Base-by-base conservation (phyloP, 176 grass and related monocot species). In the Tillandsia leiboldiana region DNA sequence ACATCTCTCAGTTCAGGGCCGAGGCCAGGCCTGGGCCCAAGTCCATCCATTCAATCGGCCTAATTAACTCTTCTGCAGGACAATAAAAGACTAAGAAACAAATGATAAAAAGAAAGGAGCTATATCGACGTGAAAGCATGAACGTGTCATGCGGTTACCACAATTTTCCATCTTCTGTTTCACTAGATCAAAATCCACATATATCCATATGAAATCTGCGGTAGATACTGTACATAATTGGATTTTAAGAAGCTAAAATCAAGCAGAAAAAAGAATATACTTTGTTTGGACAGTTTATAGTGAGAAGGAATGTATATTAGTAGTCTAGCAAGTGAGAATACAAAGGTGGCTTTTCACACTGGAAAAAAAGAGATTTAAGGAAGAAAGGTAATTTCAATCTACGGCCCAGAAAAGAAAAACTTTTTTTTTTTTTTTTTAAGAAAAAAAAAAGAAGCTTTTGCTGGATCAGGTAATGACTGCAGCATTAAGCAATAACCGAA, bases 401-500 rank as follows among this genome's bases (percentile, higher is more conserved):
- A 15, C 5, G 33, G 14, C 3, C 29, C 13, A 67, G 28, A 48
- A 67, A 67, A 42, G 33, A 42, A 7, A 42, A 42, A 42, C 33
- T 42, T 42, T n/a, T n/a, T n/a, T n/a, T n/a, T n/a, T n/a, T n/a
- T n/a, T n/a, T n/a, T n/a, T n/a, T 20, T 20, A 20, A 20, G 20
- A 20, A 24, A 7, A 42, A 48, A 67, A 66, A 13, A 8, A 65
- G 27, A 14, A 67, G 65, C 65, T 48, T 67, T 49, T 20, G 65
- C 65, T 33, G 2, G 11, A 67, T 67, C 15, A 23, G 14, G 17
- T 23, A 61, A 23, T 1, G 56, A 3, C 56, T 20, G 22, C 33
- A 42, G 33, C 33, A 42, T 42, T 42, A 42, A 17, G 73, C 62
- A 74, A 93, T 84, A 8, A 63, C 53, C 0, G 90, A 99, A 65